Percentiles rank a stretch among this genome's conserved stretches.
Conservation (phyloP, 2,329 filamentous ascomycete genomes). For the Aspergillus eucalypticola region DNA sequence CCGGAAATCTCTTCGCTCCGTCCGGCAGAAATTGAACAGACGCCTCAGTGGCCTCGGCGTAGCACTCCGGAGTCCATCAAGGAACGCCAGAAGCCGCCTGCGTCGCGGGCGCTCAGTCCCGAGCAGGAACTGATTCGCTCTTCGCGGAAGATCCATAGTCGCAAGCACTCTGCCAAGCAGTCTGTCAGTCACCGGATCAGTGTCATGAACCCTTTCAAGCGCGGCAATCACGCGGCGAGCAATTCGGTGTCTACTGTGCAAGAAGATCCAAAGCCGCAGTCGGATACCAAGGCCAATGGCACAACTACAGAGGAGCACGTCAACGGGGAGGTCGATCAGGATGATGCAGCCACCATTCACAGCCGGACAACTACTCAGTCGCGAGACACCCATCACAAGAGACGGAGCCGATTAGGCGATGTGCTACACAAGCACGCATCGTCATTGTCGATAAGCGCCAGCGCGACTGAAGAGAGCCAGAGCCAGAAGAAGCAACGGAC, state of each 20-base stretch:
- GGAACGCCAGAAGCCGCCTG: constrained; percentile 24
- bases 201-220: constrained; percentile 47
- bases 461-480: constrained; percentile 25
- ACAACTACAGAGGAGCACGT: constrained; percentile 3
- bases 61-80: constrained; percentile 33
- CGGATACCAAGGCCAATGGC: constrained; percentile 27
- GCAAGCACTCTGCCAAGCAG: constrained; percentile 38
- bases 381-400: constrained; percentile 37
- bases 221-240: constrained; percentile 37
- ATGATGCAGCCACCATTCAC: constrained; percentile 39
- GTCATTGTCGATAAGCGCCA: constrained; percentile 30
- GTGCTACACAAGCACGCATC: constrained; percentile 35
- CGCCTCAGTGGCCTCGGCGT: constrained; percentile 47
- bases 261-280: constrained; percentile 22
- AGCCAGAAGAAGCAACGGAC: constrained; percentile 28
- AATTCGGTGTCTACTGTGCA: constrained; percentile 41
- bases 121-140: constrained; percentile 39
- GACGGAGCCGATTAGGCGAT: constrained; percentile 45
- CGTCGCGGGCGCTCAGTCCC: constrained; percentile 34
- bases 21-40: constrained; percentile 37
- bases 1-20: constrained; percentile 66
- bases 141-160: constrained; percentile 32
- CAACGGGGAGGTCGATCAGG: constrained; percentile 27
- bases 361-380: constrained; percentile 41
- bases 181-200: constrained; percentile 45